A percentile compares a stretch with the other conserved stretches of the same genome.
Evolutionary conservation across 176 grass and related monocot species (phyloP).

Genomic region (Carex scoparia): DNA sequence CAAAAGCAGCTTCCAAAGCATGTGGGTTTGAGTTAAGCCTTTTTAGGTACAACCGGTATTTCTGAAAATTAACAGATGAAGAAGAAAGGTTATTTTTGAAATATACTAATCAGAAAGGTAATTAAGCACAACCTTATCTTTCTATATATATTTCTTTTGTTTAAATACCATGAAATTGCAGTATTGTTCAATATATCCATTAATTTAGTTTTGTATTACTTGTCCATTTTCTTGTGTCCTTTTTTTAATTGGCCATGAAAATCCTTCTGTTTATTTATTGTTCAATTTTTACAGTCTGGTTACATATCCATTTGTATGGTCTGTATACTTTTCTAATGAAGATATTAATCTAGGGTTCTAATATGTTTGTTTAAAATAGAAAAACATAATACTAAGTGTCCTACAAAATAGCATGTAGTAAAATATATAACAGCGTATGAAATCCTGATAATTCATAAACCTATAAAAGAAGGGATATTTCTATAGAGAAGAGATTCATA

Average conservation of each 20-base stretch:
- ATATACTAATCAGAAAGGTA: not conserved
- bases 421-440: not conserved
- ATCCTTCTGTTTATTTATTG: not conserved
- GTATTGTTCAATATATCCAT: not conserved
- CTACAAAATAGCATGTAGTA: not conserved
- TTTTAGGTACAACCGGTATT: conserved; percentile 51
- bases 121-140: not conserved
- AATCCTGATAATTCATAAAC: not conserved
- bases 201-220: not conserved
- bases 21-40: not conserved
- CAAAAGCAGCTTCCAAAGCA: conserved; percentile 31
- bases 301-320: not conserved
- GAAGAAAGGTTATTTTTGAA: not conserved
- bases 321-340: not conserved
- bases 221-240: not conserved
- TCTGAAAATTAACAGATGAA: conserved; percentile 38
- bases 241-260: not conserved
- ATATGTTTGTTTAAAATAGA: not conserved
- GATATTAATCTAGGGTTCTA: not conserved
- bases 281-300: not conserved
- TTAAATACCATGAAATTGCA: not conserved
- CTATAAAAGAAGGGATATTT: not conserved
- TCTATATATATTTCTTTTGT: not conserved
- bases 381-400: not conserved
- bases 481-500: conserved; percentile 21